phyloP scores from a whole-genome alignment of 345 rosid genomes.

The Acer negundo region DNA sequence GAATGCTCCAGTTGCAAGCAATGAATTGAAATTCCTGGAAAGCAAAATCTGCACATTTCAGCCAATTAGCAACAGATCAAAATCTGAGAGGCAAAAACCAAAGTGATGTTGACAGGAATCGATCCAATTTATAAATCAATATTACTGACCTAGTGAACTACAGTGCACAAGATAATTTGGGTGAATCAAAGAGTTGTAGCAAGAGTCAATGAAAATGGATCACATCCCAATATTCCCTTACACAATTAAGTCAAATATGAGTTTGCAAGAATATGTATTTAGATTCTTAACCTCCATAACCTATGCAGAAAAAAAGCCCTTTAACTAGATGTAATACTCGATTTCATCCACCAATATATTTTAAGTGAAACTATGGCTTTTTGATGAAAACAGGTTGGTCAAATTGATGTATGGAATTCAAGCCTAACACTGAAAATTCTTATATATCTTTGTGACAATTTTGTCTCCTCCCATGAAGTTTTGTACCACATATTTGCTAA shows the following conservation, averaged over 20 bases:
- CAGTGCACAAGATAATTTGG: not conserved
- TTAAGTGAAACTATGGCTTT: not conserved
- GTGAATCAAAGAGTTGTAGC: not conserved
- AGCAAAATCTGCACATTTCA: constrained; percentile 73
- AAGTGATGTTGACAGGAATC: not conserved
- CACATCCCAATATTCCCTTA: not conserved
- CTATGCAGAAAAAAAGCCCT: not conserved
- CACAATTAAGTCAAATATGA: not conserved
- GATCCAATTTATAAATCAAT: not conserved
- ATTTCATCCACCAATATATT: not conserved
- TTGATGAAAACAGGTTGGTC: not conserved
- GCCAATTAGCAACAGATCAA: constrained; percentile 26
- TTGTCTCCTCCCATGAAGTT: not conserved
- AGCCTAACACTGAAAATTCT: not conserved
- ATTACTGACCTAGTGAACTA: not conserved
- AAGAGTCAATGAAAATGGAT: not conserved
- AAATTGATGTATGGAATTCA: not conserved
- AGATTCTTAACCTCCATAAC: not conserved
- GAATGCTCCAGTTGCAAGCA: constrained; percentile 81
- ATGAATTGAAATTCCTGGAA: constrained; percentile 53
- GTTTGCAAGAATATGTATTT: not conserved
- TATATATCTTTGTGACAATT: not conserved
- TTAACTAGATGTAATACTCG: not conserved
- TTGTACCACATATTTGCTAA: not conserved
- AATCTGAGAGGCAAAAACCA: constrained; percentile 3